Conservation (phyloP, 2,329 filamentous ascomycete species). For the Fusarium albosuccineum region DNA sequence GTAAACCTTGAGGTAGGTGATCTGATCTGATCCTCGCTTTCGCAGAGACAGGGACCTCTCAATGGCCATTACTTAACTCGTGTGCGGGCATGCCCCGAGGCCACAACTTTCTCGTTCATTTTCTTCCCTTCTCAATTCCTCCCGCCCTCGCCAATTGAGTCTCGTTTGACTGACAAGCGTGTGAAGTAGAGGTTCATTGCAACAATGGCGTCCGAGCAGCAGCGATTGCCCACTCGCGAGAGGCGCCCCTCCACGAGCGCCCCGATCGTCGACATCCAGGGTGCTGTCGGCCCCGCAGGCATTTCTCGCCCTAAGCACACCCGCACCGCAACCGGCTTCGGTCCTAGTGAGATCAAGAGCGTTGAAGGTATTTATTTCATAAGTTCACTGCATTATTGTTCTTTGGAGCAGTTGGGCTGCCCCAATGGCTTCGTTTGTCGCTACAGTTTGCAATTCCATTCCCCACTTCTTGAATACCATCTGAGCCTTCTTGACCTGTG, state of each 20-base stretch:
- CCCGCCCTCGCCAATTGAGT: constrained; percentile 16
- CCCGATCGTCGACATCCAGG: constrained; percentile 87
- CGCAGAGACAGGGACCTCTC: constrained; percentile 28
- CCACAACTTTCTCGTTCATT: constrained; percentile 21
- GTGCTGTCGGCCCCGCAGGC: constrained; percentile 87
- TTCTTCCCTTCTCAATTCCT: constrained; percentile 15
- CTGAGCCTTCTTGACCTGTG: background rate
- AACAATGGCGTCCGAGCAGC: constrained; percentile 53
- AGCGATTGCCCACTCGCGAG: constrained; percentile 70
- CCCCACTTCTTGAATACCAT: background rate
- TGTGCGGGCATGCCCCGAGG: constrained; percentile 16
- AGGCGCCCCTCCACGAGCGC: constrained; percentile 85
- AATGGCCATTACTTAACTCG: constrained; percentile 39
- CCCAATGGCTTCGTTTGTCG: constrained; percentile 5
- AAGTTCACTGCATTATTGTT: background rate
- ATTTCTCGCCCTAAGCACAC: constrained; percentile 93
- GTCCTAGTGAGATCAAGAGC: constrained; percentile 89
- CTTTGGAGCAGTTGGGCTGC: constrained; percentile 11
- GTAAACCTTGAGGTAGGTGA: constrained; percentile 45
- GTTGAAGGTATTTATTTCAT: constrained; percentile 77
- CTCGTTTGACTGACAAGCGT: constrained; percentile 31
- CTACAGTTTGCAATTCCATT: background rate
- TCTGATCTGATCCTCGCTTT: constrained; percentile 46
- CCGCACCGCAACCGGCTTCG: constrained; percentile 95
- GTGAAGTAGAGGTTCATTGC: constrained; percentile 15